Conservation (phyloP, 202 grass and related monocot genomes). For the Eragrostis tef region DNA sequence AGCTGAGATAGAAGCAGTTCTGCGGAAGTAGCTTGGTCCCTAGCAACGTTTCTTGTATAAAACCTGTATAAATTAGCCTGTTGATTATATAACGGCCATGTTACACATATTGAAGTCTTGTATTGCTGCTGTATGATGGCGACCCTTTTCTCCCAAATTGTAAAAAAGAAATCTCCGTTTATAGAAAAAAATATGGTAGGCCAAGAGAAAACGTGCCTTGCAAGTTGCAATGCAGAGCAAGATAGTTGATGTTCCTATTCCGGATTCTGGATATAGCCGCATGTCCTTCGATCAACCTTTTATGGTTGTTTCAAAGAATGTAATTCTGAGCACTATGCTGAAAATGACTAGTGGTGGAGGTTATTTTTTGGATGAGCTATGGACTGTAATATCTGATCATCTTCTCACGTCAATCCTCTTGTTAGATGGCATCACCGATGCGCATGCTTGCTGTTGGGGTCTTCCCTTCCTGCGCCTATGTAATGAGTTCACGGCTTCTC, state of each 20-base stretch:
- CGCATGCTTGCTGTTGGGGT: no score
- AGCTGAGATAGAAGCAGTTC: conserved; percentile 53
- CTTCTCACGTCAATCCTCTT: background rate
- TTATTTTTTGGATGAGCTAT: background rate
- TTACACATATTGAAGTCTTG: conserved; percentile 36
- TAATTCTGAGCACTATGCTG: background rate
- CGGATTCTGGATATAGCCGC: background rate
- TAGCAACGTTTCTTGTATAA: conserved; percentile 46
- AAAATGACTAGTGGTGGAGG: background rate
- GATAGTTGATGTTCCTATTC: background rate
- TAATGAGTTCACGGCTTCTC: no score
- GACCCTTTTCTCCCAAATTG: conserved; percentile 38
- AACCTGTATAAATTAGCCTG: conserved; percentile 58
- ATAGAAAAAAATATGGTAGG: conserved; percentile 46
- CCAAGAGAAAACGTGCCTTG: conserved; percentile 9
- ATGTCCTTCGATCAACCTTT: background rate
- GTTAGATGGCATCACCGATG: background rate
- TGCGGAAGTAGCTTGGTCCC: conserved; percentile 26
- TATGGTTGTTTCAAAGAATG: background rate
- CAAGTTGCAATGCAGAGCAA: background rate
- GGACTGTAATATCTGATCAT: background rate
- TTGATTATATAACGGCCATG: conserved; percentile 36
- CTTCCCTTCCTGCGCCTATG: no score
- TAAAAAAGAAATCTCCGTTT: conserved; percentile 43
- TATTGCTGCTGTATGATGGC: conserved; percentile 31